Base-by-base conservation (phyloP, 2,329 filamentous ascomycete genomes). In the Ophiostoma pallidulum region DNA sequence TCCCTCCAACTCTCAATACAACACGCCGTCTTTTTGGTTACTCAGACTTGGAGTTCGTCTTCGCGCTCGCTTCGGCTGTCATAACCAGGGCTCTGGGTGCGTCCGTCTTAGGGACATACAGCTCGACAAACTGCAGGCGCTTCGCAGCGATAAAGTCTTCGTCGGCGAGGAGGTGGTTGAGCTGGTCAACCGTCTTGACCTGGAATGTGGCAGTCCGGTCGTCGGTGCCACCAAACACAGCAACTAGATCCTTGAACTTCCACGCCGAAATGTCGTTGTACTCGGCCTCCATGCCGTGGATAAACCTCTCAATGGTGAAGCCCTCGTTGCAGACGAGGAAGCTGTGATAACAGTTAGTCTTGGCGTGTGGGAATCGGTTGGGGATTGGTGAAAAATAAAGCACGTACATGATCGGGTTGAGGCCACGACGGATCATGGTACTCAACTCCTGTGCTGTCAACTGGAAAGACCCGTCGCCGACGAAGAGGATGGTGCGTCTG, bases 241-340 rank as follows among this genome's bases (percentile, higher is more conserved):
- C 45, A 8, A 56, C 51, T 1, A 54, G 38, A 2, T 55, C 51
- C 46, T 56, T 53, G 70, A 82, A 85, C 43, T 82, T 72, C 89
- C 89, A 94, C 10, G 70, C 64, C 50, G 77, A 73, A 48, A 94
- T 81, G 60, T 94, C 86, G 60, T 95, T 94, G 70, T 94, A 94
- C 22, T 61, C 62, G 28, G 78, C 85, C 8, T 89, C 71, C 79
- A 84, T 84, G 45, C 87, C 87, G 64, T 94, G 88, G 58, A 94
- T 94, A 62, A 79, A 85, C 26, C 89, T 80, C 67, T 95, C 89
- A 62, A 94, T 92, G 9, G 88, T 92, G 67, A 86, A 94, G 10
- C 89, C 89, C 35, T 90, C 79, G 62, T 94, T 94, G 72, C 85
- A 88, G 56, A 94, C 83, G 53, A 92, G 73, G 62, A 94, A 91